A percentile compares a stretch with the other conserved stretches of the same genome.
phyloP scores from a whole-genome alignment of 2,329 filamentous ascomycete species.

The Acarospora socialis region DNA sequence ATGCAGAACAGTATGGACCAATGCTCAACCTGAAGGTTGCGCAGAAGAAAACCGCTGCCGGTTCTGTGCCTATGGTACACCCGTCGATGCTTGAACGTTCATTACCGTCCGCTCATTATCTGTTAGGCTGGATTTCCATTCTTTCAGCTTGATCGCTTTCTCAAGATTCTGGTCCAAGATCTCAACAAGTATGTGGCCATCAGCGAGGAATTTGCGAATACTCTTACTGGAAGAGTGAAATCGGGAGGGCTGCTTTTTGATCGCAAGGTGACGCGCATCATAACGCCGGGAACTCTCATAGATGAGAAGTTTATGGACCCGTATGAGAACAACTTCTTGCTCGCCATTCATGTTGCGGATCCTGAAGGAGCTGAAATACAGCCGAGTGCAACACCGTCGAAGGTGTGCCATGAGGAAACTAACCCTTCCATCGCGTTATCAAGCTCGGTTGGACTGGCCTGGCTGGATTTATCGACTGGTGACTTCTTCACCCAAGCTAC shows the following conservation, averaged over 20 bases:
- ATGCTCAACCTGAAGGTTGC: conserved; percentile 78
- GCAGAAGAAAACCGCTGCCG: conserved; percentile 62
- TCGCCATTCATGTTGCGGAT: conserved; percentile 54
- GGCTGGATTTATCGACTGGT: conserved; percentile 90
- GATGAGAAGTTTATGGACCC: conserved; percentile 97
- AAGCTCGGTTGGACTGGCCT: conserved; percentile 71
- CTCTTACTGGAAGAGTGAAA: conserved; percentile 53
- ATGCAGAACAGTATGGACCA: conserved; percentile 78
- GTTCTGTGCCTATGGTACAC: conserved; percentile 68
- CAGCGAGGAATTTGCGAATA: conserved; percentile 78
- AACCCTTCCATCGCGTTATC: too few relatives aligned
- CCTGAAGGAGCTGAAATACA: conserved; percentile 8
- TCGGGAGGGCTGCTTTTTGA: conserved; percentile 71
- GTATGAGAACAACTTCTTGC: conserved; percentile 81
- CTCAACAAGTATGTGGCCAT: conserved; percentile 83
- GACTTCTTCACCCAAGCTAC: conserved; percentile 79
- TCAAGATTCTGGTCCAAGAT: conserved; percentile 88
- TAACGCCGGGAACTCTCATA: conserved; percentile 89
- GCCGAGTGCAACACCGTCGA: too few relatives aligned
- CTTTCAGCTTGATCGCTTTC: conserved; percentile 79
- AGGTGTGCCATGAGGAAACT: too few relatives aligned
- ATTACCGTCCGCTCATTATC: conserved; percentile 6
- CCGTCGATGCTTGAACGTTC: background rate
- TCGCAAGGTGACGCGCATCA: conserved; percentile 68
- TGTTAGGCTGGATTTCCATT: conserved; percentile 77